A percentile compares a stretch with the other conserved stretches of the same genome.
Evolutionary conservation across 768 basidiomycete genomes (phyloP).

Genomic region (Boletus coccyginus): DNA sequence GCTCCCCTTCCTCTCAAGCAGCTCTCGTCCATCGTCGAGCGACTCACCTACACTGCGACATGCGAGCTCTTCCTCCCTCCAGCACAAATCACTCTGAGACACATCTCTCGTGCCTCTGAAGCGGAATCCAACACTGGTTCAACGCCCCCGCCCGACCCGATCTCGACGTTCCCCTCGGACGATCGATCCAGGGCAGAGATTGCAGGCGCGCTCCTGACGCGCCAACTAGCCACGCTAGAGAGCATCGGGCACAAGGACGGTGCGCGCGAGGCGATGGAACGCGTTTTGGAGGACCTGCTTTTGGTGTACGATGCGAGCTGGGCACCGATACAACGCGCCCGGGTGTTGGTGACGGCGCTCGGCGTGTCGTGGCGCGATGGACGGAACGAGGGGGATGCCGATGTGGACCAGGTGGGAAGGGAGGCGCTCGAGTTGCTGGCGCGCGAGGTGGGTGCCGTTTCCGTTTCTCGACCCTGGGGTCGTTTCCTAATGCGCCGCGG

Average conservation of each 20-base stretch:
- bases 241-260: conserved; percentile 56
- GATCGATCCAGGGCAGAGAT: conserved; percentile 26
- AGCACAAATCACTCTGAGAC: conserved; percentile 46
- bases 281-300: conserved; percentile 49
- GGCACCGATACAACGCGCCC: conserved; percentile 58
- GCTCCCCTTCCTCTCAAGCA: conserved; percentile 46
- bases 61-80: conserved; percentile 63
- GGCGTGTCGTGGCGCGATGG: conserved; percentile 40
- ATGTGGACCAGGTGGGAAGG: conserved; percentile 36
- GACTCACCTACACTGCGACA: conserved; percentile 61
- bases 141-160: neutral
- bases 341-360: conserved; percentile 53
- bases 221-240: conserved; percentile 58
- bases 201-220: conserved; percentile 56
- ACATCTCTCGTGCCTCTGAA: neutral
- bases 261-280: conserved; percentile 38
- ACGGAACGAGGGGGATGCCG: conserved; percentile 19
- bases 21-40: conserved; percentile 58
- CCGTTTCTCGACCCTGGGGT: neutral
- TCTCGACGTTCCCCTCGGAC: conserved; percentile 18
- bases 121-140: neutral
- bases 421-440: conserved; percentile 43
- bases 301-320: conserved; percentile 44
- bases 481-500: neutral
- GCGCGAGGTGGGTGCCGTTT: conserved; percentile 37